Conservation (phyloP, 108 stramenopile genomes). For the Ochromonas danica region DNA sequence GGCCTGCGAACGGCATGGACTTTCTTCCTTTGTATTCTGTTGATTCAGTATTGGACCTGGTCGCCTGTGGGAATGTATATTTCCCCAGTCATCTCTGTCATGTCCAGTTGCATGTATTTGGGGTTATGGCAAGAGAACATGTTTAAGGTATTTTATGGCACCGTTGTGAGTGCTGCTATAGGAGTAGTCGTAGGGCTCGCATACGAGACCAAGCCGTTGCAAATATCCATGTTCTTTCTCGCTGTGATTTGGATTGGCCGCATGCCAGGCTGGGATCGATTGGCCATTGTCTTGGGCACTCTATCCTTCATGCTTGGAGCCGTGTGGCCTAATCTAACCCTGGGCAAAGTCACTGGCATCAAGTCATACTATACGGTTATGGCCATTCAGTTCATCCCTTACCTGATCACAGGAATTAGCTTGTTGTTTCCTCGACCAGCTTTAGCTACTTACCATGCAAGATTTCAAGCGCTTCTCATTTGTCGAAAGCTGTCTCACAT, state of each 20-base stretch:
- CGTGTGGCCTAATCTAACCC: not conserved
- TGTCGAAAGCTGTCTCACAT: not conserved
- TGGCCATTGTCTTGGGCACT: not conserved
- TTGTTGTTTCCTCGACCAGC: not conserved
- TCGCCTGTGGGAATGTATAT: not conserved
- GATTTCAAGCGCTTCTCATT: not conserved
- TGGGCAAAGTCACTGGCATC: not conserved
- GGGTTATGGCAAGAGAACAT: not conserved
- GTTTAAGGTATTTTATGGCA: not conserved
- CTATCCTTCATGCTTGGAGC: not conserved
- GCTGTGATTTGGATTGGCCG: not conserved
- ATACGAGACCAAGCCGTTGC: not conserved
- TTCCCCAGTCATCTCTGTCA: not conserved
- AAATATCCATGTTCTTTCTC: not conserved
- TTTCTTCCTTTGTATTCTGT: not conserved
- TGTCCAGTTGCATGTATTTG: not conserved
- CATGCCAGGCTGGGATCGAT: not conserved
- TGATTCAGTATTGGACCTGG: not conserved
- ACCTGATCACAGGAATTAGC: not conserved
- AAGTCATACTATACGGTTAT: not conserved
- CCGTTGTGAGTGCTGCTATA: not conserved
- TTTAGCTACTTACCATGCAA: not conserved
- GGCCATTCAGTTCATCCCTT: not conserved
- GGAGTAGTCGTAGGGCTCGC: not conserved
- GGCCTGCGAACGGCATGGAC: constrained; percentile 4